Evolutionary conservation across 345 rosid genomes (phyloP).

Genomic region (Murraya paniculata): DNA sequence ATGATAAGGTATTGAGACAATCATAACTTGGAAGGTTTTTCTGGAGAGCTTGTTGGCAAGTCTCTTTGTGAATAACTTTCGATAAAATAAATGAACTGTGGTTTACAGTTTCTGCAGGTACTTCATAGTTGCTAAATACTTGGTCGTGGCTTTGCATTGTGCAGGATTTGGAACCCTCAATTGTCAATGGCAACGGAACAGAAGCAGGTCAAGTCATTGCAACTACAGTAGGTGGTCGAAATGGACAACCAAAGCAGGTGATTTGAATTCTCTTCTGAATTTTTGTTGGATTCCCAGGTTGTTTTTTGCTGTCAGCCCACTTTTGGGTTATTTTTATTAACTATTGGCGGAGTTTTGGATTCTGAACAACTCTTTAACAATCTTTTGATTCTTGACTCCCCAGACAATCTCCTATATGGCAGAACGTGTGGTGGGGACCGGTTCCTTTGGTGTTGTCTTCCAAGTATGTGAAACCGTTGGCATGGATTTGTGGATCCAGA

Average conservation of each 20-base stretch:
- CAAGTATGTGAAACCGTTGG: slow-evolving; percentile 45
- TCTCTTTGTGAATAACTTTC: not conserved
- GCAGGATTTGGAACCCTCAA: slow-evolving; percentile 63
- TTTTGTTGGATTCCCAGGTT: slow-evolving; percentile 8
- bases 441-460: slow-evolving; percentile 92
- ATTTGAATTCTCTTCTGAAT: slow-evolving; percentile 12
- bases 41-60: not conserved
- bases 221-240: slow-evolving; percentile 76
- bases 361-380: not conserved
- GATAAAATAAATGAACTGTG: not conserved
- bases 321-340: slow-evolving; percentile 14
- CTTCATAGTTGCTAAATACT: not conserved
- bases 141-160: slow-evolving; percentile 6
- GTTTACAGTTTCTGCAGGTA: not conserved
- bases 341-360: not conserved
- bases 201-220: slow-evolving; percentile 86
- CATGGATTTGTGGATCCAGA: not conserved
- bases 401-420: slow-evolving; percentile 80
- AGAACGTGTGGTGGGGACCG: slow-evolving; percentile 83
- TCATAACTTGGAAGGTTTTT: slow-evolving; percentile 2
- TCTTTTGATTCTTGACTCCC: slow-evolving; percentile 15
- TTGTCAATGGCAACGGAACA: slow-evolving; percentile 75
- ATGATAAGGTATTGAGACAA: slow-evolving; percentile 49
- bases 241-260: slow-evolving; percentile 97
- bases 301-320: not conserved